Conservation (phyloP, 2,329 filamentous ascomycete genomes). For the Metarhizium robertsii region DNA sequence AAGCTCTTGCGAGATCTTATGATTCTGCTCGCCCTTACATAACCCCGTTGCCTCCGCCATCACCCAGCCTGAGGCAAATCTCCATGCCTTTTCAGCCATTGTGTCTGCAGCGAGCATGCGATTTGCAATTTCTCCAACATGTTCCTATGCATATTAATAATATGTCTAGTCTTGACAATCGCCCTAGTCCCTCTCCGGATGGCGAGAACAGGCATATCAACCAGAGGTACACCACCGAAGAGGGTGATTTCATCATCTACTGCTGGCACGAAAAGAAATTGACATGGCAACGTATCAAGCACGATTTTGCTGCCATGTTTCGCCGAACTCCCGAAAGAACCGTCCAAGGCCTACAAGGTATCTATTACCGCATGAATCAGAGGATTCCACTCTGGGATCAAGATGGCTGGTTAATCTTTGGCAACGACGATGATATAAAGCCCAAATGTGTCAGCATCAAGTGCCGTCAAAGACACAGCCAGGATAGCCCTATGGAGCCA, state of each 20-base stretch:
- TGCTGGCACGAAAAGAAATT: conserved; percentile 33
- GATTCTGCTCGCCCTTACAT: conserved; percentile 18
- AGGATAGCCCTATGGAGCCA: conserved; percentile 26
- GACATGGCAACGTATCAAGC: conserved; percentile 31
- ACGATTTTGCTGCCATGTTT: conserved; percentile 29
- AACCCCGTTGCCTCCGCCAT: conserved; percentile 15
- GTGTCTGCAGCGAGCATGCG: conserved; percentile 12
- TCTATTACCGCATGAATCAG: conserved; percentile 34
- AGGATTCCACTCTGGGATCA: conserved; percentile 30
- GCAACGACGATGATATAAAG: conserved; percentile 28
- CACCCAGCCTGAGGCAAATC: conserved; percentile 13
- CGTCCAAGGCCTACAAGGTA: conserved; percentile 30
- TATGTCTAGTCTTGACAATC: no score
- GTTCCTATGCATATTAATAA: no score
- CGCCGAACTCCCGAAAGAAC: conserved; percentile 27
- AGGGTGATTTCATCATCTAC: conserved; percentile 36
- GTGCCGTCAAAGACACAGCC: conserved; percentile 27
- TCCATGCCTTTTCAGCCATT: no score
- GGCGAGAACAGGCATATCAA: conserved; percentile 30
- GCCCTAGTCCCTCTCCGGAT: conserved; percentile 26
- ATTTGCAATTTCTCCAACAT: conserved; percentile 11
- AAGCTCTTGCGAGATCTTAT: conserved; percentile 22
- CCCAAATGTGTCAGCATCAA: conserved; percentile 28
- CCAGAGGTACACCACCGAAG: conserved; percentile 33
- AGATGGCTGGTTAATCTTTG: conserved; percentile 30